These are phyloP conservation scores for Lactifluus echinatus DNA, from an alignment of 768 basidiomycete genomes.

Conservation along the genomic window DNA sequence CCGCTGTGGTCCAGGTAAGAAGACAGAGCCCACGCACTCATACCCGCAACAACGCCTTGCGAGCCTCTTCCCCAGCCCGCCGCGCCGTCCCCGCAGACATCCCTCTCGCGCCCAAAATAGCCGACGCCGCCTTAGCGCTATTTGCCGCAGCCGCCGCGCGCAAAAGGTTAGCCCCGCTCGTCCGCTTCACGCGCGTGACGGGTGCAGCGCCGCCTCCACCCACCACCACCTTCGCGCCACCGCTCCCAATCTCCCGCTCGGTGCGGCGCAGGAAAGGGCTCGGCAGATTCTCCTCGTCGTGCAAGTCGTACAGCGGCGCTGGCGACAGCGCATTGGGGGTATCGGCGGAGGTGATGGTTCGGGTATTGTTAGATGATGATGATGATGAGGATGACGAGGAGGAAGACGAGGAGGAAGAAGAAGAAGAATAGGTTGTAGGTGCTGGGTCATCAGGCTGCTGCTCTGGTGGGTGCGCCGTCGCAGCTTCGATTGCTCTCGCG, in stretches of 20 bases:
- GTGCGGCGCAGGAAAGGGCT: conserved; percentile 68
- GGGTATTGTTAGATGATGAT: conserved; percentile 2
- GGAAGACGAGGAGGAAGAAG: conserved; percentile 12
- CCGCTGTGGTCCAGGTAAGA: background rate
- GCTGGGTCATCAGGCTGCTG: background rate
- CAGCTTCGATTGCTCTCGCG: background rate
- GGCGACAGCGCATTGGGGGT: background rate
- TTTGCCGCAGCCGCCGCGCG: conserved; percentile 51
- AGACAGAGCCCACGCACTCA: conserved; percentile 13
- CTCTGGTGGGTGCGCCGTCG: background rate
- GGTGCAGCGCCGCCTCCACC: conserved; percentile 13
- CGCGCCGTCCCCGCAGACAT: conserved; percentile 22
- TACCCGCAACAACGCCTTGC: conserved; percentile 36
- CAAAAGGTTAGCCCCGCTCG: conserved; percentile 45
- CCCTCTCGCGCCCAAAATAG: background rate
- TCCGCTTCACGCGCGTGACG: conserved; percentile 30
- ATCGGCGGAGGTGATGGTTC: background rate
- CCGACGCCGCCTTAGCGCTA: conserved; percentile 33
- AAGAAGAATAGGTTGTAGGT: conserved; percentile 1
- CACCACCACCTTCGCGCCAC: conserved; percentile 1
- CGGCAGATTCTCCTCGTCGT: conserved; percentile 78
- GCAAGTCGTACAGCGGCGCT: conserved; percentile 43
- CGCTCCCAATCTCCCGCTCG: conserved; percentile 33
- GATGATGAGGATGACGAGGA: no score
- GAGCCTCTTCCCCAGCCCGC: conserved; percentile 44